Percentiles rank a stretch among this genome's conserved stretches.
phyloP scores from a whole-genome alignment of 441 rosid species.

The Cnidoscolus chayamansa region DNA sequence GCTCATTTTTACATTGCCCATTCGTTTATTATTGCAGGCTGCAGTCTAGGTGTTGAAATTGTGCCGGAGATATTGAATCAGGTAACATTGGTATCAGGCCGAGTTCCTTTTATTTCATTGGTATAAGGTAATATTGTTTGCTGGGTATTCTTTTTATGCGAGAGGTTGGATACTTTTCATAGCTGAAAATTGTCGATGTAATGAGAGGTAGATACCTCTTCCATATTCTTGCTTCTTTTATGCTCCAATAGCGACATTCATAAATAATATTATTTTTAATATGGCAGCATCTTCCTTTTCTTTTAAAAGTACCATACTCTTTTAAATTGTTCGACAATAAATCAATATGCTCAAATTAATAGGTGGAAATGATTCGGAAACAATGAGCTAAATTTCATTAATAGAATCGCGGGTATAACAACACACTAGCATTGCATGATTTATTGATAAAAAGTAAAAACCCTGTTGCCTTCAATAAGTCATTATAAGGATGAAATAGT shows the following conservation, averaged over 20 bases:
- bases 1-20: neutral
- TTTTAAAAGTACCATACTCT: too few relatives aligned
- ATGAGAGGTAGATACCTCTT: constrained; percentile 13
- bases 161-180: neutral
- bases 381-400: too few relatives aligned
- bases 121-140: neutral
- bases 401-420: too few relatives aligned
- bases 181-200: neutral
- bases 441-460: too few relatives aligned
- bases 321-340: too few relatives aligned
- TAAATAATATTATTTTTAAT: neutral
- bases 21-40: constrained; percentile 31
- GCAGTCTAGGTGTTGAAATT: constrained; percentile 27
- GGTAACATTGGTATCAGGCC: constrained; percentile 23
- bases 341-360: too few relatives aligned
- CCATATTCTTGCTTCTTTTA: constrained; percentile 20
- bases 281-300: neutral
- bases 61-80: constrained; percentile 18
- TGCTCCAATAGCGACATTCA: constrained; percentile 4
- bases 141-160: neutral
- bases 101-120: neutral
- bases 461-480: too few relatives aligned
- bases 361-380: too few relatives aligned
- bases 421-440: too few relatives aligned
- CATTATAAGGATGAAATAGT: too few relatives aligned